phyloP scores from a whole-genome alignment of 164 flowering plant species.

The Dillenia turbinata region DNA sequence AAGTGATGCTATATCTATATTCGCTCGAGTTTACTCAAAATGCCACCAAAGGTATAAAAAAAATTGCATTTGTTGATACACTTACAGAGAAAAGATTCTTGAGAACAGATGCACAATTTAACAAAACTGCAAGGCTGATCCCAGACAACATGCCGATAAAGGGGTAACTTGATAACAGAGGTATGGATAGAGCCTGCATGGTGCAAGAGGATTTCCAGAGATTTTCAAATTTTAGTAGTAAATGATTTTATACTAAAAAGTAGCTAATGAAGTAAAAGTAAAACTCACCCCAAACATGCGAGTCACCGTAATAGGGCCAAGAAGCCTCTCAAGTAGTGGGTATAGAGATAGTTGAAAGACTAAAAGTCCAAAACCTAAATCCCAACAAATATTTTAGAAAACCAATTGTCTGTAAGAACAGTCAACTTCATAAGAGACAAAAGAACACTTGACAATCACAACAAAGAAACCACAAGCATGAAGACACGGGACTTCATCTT shows the following conservation, averaged over 20 bases:
- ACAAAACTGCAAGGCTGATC: slow-evolving; percentile 28
- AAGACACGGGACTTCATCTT: not conserved
- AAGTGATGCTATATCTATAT: not conserved
- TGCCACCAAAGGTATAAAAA: no score
- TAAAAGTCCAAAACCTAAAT: slow-evolving; percentile 44
- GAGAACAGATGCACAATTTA: slow-evolving; percentile 54
- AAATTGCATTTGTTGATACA: not conserved
- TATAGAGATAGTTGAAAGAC: slow-evolving; percentile 48
- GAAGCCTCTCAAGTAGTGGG: slow-evolving; percentile 34
- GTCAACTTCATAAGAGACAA: not conserved
- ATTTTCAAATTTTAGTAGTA: not conserved
- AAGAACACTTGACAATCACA: not conserved
- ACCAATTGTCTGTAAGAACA: not conserved
- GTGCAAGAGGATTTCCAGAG: not conserved
- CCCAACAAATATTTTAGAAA: slow-evolving; percentile 10
- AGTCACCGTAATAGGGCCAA: slow-evolving; percentile 41
- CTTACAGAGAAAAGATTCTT: slow-evolving; percentile 66
- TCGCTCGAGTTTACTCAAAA: not conserved
- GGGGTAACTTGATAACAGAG: slow-evolving; percentile 57
- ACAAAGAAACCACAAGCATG: not conserved
- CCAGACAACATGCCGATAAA: slow-evolving; percentile 55
- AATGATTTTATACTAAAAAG: not conserved
- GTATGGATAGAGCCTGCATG: slow-evolving; percentile 38
- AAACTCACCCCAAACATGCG: slow-evolving; percentile 54
- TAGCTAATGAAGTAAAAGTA: not conserved